Percentiles rank a stretch among this genome's conserved stretches.
Conservation (phyloP, 805 yeast genomes). For the Kodamaea hsintzibuensis region DNA sequence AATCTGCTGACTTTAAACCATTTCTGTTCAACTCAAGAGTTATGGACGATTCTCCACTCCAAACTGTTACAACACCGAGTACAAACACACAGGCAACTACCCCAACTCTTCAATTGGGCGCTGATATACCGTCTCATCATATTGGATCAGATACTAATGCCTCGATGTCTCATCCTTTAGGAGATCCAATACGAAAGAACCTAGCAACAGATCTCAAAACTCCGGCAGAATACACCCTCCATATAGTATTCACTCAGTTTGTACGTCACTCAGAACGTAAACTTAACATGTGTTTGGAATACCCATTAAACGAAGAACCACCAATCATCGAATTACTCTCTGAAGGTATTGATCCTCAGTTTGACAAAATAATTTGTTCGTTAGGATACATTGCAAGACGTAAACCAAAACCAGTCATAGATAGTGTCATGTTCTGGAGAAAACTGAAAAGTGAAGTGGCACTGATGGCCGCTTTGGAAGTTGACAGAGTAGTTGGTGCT, state of each 20-base stretch:
- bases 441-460: conserved; percentile 89
- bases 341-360: conserved; percentile 82
- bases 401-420: conserved; percentile 94
- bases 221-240: conserved; percentile 89
- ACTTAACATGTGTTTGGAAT: conserved; percentile 67
- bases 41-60: background rate
- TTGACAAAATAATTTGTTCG: conserved; percentile 83
- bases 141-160: background rate
- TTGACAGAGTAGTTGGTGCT: conserved; percentile 29
- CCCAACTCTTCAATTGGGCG: background rate
- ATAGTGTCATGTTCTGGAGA: conserved; percentile 98
- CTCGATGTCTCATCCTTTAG: background rate
- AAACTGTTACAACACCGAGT: background rate
- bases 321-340: conserved; percentile 76
- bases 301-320: conserved; percentile 70
- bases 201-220: conserved; percentile 38
- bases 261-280: conserved; percentile 92
- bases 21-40: background rate
- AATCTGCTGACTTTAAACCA: background rate
- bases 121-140: background rate
- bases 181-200: background rate
- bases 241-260: conserved; percentile 92
- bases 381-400: conserved; percentile 87
- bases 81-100: background rate
- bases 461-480: conserved; percentile 42